Conservation (phyloP, 1,284 basidiomycete species). For the Papiliotrema flavescens region DNA sequence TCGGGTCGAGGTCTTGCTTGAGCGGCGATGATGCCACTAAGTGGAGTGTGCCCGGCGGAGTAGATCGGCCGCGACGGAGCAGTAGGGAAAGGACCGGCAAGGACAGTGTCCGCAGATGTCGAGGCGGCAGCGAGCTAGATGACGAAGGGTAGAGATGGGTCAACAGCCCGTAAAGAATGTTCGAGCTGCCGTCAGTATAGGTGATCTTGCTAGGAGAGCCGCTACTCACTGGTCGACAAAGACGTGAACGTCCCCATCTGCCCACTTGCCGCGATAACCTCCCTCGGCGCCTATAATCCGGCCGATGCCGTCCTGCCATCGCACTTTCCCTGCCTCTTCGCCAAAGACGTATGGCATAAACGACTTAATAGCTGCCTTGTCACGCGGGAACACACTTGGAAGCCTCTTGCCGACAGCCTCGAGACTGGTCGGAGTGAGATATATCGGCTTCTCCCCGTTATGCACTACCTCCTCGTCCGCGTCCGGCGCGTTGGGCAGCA, state of each 20-base stretch:
- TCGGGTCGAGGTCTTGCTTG: conserved; percentile 66
- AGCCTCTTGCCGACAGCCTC: conserved; percentile 14
- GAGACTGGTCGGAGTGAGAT: conserved; percentile 15
- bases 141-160: conserved; percentile 47
- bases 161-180: conserved; percentile 74
- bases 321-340: conserved; percentile 25
- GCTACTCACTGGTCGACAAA: conserved; percentile 75
- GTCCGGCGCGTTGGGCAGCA: conserved; percentile 20
- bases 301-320: conserved; percentile 38
- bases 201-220: background rate
- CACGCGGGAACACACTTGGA: conserved; percentile 18
- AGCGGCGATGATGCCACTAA: conserved; percentile 76
- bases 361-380: conserved; percentile 18
- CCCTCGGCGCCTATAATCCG: conserved; percentile 17
- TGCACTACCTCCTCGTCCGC: conserved; percentile 5
- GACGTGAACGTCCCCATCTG: conserved; percentile 65
- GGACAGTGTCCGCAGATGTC: conserved; percentile 56
- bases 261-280: conserved; percentile 33
- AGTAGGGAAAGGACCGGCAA: conserved; percentile 67
- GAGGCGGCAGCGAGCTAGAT: conserved; percentile 17
- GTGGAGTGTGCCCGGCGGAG: conserved; percentile 60
- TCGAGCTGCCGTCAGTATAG: conserved; percentile 57
- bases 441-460: conserved; percentile 7
- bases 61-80: conserved; percentile 66
- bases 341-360: conserved; percentile 21